These are phyloP conservation scores for Houttuynia cordata DNA, from an alignment of 164 flowering plant genomes.

Conservation along the genomic window DNA sequence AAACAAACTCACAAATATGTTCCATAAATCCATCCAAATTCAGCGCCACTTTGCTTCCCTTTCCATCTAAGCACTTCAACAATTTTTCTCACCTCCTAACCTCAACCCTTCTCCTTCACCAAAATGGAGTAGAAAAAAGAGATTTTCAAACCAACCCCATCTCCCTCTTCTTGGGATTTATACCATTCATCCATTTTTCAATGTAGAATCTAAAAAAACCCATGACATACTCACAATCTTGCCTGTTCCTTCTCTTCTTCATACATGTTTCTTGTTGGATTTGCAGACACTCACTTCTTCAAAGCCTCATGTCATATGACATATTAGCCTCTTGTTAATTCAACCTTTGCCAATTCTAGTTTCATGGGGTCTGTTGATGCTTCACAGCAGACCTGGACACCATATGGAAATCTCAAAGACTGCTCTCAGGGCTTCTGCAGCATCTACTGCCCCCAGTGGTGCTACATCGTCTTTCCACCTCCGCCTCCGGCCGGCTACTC, in stretches of 20 bases:
- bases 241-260: too few species aligned
- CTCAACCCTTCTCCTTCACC: not conserved
- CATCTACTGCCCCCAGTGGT: constrained; percentile 80
- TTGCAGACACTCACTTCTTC: too few species aligned
- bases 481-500: constrained; percentile 47
- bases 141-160: not conserved
- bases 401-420: constrained; percentile 47
- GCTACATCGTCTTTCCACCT: constrained; percentile 62
- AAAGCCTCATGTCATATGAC: not conserved
- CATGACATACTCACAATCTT: too few species aligned
- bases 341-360: not conserved
- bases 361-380: too few species aligned
- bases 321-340: not conserved
- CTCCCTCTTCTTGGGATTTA: too few species aligned
- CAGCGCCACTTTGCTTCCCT: not conserved
- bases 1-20: too few species aligned
- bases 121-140: not conserved
- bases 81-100: not conserved
- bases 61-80: not conserved
- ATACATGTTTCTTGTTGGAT: too few species aligned
- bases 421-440: constrained; percentile 74
- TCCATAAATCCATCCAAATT: too few species aligned
- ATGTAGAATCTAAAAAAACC: too few species aligned
- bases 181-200: too few species aligned
- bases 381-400: constrained; percentile 40